These are phyloP conservation scores for Neospora caninum DNA, from an alignment of 169 alveolate genomes.

Conservation along the genomic window DNA sequence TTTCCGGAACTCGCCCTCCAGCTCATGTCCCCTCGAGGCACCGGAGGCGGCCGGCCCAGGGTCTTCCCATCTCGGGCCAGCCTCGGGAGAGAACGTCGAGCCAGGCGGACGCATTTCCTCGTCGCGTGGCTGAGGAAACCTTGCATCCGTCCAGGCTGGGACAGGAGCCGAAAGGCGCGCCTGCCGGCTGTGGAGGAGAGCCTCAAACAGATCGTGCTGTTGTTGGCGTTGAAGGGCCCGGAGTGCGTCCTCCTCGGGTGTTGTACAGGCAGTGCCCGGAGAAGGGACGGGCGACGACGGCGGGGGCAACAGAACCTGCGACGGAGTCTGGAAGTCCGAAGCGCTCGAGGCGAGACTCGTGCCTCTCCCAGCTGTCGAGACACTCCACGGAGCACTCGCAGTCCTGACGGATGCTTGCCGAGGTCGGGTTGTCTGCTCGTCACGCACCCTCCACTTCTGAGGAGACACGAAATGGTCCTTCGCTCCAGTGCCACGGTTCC, in stretches of 20 bases:
- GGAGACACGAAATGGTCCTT: background rate
- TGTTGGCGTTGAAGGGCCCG: conserved; percentile 10
- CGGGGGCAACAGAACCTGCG: background rate
- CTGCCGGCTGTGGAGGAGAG: background rate
- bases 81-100: background rate
- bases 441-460: background rate
- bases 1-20: background rate
- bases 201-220: conserved; percentile 5
- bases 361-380: background rate
- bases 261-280: background rate
- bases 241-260: conserved; percentile 17
- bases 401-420: background rate
- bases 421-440: background rate
- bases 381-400: conserved; percentile 24
- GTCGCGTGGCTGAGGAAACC: background rate
- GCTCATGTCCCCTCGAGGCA: background rate
- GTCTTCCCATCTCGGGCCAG: too few species aligned
- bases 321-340: background rate
- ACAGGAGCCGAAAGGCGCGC: background rate
- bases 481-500: background rate
- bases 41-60: too few species aligned
- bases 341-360: conserved; percentile 2
- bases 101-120: background rate
- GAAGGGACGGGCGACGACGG: background rate
- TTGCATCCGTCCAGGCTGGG: background rate